Base-by-base conservation (phyloP, 164 flowering plant species). In the Platanus orientalis region DNA sequence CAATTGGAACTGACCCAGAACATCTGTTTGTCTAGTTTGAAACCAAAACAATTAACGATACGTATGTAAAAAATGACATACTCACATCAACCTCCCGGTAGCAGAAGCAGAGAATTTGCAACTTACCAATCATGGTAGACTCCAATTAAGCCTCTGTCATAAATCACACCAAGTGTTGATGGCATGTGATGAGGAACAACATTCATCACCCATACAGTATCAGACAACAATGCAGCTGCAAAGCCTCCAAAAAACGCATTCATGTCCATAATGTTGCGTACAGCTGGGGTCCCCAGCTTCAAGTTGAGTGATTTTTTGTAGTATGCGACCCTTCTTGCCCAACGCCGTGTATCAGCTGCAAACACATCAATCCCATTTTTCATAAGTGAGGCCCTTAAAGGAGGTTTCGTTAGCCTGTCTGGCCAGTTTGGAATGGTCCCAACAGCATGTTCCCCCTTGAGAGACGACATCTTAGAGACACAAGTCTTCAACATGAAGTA, bases 121-220 rank as follows among this genome's bases (percentile, higher is more conserved):
- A 76, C 95, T 75, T 67, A 94, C 98, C 98, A 94, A 69, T 95
- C 97, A 80, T 95, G 99, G 69, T 85, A 92, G 55, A 88, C 75
- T 57, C 99, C 99, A 65, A 95, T 87, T 47, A 95, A 84, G 57
- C 99, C 99, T 78, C 99, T 80, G 76, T 95, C 99, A 70, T 78
- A 95, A 34, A 95, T 81, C 23, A 87, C 85, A 65, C 78, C 85
- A 42, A 95, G 84, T 47, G 99, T 95, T 47, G 80, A 82, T 16
- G 83, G 76, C 70, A 82, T 90, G 63, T 77, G 78, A 67, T 91
- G 76, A 64, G 99, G 97, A 78, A 92, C 90, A 58, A 88, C 96
- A 71, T 95, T 95, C 97, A 92, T 95, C 40, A 95, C 99, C 99
- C 99, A 95, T 39, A 92, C 89, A 67, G 96, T 94, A 74, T 95